A percentile compares a stretch with the other conserved stretches of the same genome.
phyloP scores from a whole-genome alignment of 371 early-diverging fungal genomes.

The Blakeslea trispora region DNA sequence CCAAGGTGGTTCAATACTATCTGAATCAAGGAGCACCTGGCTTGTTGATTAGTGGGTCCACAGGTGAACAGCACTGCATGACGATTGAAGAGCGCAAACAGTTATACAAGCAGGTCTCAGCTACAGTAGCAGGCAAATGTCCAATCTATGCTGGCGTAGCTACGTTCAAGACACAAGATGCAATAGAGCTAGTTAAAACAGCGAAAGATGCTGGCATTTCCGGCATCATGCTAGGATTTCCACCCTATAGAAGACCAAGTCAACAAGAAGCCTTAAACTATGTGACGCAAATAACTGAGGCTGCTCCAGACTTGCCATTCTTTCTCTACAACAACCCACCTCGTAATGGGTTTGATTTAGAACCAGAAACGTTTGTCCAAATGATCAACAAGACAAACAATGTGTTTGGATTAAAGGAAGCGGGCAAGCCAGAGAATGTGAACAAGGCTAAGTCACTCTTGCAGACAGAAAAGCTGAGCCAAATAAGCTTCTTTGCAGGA shows the following conservation, averaged over 20 bases:
- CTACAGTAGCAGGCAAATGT: conserved; percentile 13
- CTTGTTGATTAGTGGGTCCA: conserved; percentile 31
- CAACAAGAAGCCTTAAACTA: conserved; percentile 28
- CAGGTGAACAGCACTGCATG: conserved; percentile 40
- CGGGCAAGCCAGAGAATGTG: conserved; percentile 25
- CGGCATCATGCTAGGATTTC: conserved; percentile 40
- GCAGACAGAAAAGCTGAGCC: not conserved
- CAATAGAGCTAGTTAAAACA: conserved; percentile 26
- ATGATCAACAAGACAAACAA: conserved; percentile 11
- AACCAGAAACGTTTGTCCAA: conserved; percentile 26
- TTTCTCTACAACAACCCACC: conserved; percentile 37
- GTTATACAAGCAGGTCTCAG: conserved; percentile 15
- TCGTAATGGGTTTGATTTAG: conserved; percentile 24
- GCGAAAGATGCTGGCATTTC: conserved; percentile 20
- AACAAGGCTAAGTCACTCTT: conserved; percentile 17
- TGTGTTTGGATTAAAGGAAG: conserved; percentile 29
- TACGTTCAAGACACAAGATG: conserved; percentile 34
- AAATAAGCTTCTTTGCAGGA: conserved; percentile 22
- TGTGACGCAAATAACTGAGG: conserved; percentile 21
- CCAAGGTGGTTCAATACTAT: conserved; percentile 27
- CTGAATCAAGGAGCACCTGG: conserved; percentile 27
- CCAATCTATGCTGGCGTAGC: conserved; percentile 37
- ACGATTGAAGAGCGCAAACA: conserved; percentile 31
- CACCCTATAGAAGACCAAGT: conserved; percentile 29
- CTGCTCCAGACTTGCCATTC: conserved; percentile 18